Percentiles rank a stretch among this genome's conserved stretches.
These are phyloP conservation scores for Styphnolobium japonicum DNA, from an alignment of 306 rosid genomes.

Conservation along the genomic window DNA sequence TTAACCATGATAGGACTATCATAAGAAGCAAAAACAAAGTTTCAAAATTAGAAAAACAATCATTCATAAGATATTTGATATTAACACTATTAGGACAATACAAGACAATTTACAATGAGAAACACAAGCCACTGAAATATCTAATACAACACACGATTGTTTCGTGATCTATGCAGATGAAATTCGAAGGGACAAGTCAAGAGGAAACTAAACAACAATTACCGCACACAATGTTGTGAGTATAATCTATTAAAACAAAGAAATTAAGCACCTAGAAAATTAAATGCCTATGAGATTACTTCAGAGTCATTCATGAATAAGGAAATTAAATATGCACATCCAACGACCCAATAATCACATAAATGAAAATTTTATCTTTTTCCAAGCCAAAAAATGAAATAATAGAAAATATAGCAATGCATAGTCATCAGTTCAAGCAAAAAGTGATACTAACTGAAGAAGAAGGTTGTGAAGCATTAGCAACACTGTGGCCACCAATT, in stretches of 20 bases:
- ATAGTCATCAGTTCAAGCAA: slow-evolving; percentile 8
- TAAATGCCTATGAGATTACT: neutral
- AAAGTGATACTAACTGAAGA: slow-evolving; percentile 52
- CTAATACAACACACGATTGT: neutral
- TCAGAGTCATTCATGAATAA: neutral
- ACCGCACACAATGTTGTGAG: slow-evolving; percentile 2
- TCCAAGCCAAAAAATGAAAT: too few relatives aligned
- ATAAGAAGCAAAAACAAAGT: neutral
- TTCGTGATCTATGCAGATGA: slow-evolving; percentile 3
- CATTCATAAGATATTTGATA: neutral
- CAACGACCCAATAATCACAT: neutral
- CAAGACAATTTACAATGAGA: neutral
- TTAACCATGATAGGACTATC: neutral
- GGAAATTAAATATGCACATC: neutral
- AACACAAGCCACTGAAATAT: slow-evolving; percentile 2
- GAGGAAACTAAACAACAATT: slow-evolving; percentile 3
- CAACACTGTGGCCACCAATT: slow-evolving; percentile 61
- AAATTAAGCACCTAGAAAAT: neutral
- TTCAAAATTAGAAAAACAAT: neutral
- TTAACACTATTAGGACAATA: neutral
- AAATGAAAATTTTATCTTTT: neutral
- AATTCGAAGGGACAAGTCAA: neutral
- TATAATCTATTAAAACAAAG: neutral
- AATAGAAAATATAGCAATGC: neutral
- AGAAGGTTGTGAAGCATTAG: slow-evolving; percentile 47